These are phyloP conservation scores for Debaryomyces robertsiae DNA, from an alignment of 1,139 yeast species.

Conservation along the genomic window DNA sequence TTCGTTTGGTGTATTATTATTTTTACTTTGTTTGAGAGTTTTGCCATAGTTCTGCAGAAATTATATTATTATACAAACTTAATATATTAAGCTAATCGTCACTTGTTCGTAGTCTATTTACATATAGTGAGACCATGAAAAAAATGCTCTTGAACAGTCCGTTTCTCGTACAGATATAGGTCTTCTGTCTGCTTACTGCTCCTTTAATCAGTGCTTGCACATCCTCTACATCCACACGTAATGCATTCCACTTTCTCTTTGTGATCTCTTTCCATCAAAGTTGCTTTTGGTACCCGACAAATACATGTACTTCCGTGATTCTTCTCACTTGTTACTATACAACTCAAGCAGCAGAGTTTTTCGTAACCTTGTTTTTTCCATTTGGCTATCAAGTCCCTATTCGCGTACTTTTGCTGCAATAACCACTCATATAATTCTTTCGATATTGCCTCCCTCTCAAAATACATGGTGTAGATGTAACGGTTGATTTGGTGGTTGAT, in stretches of 20 bases:
- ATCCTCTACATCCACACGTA: slow-evolving; percentile 89
- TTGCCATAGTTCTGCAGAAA: background rate
- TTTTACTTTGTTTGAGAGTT: background rate
- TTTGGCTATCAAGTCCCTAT: slow-evolving; percentile 75
- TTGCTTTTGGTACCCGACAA: slow-evolving; percentile 79
- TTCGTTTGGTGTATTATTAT: slow-evolving; percentile 9
- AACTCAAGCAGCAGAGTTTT: slow-evolving; percentile 77
- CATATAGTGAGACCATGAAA: no score
- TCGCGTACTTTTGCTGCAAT: slow-evolving; percentile 65
- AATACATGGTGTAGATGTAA: slow-evolving; percentile 73
- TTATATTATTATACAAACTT: no score
- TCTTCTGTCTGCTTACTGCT: no score
- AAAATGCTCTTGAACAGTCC: no score
- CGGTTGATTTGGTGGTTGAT: slow-evolving; percentile 75
- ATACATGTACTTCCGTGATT: slow-evolving; percentile 74
- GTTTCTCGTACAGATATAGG: no score
- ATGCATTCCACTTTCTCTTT: slow-evolving; percentile 58
- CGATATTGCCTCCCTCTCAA: slow-evolving; percentile 68
- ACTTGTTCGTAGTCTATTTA: no score
- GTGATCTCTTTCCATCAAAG: slow-evolving; percentile 41
- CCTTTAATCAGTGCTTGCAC: slow-evolving; percentile 73
- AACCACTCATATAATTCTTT: slow-evolving; percentile 78
- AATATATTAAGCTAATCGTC: no score
- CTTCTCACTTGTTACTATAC: slow-evolving; percentile 68
- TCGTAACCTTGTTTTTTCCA: slow-evolving; percentile 94